Base-by-base conservation (phyloP, 257 asterid species). In the Solanum chaucha region DNA sequence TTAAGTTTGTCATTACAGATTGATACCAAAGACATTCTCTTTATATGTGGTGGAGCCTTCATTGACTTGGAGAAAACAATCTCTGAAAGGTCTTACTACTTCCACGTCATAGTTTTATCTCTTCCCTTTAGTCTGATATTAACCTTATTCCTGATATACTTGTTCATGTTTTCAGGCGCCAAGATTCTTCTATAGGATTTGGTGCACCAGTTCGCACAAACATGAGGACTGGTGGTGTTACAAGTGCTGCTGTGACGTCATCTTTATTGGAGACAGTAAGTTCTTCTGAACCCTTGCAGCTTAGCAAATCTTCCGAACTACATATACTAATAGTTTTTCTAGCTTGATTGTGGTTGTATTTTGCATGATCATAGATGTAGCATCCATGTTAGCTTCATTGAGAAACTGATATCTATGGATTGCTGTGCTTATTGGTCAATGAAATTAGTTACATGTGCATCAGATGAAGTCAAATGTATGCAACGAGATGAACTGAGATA, bases 41-140 rank as follows among this genome's bases (percentile, higher is more conserved):
- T 97, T 87, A 94, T 97, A 90, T 97, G 99, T 6, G 99, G 99
- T 40, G 99, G 99, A 86, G 99, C 99, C 83, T 97, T 97, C 90
- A 92, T 94, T 40, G 99, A 97, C 95, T 90, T 97, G 94, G 99
- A 97, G 90, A 97, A 96, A 87, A 97, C 99, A 20, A 94, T 97
- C 91, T 97, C 99, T 44, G 99, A 97, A 86, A 97, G 99, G 99
- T 96, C 80, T 75, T 86, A 85, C 58, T 64, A 87, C 84, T 84
- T 7, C 14, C 83, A 35, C 19, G 67, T 48, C 65, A 38, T 77
- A 48, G 71, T 83, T 73, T 41, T 20, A 67, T 46, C 20, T 48
- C 61, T 55, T 67, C 9, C 84, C 86, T 82, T 17, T 41, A n/a
- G 55, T 14, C 26, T 44, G 40, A 51, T 11, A 20, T 82, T 22